Evolutionary conservation across 495 filamentous ascomycete species (phyloP), one percentile per base, ranked within the genome.

Genomic region (Aspergillus funiculosus): DNA sequence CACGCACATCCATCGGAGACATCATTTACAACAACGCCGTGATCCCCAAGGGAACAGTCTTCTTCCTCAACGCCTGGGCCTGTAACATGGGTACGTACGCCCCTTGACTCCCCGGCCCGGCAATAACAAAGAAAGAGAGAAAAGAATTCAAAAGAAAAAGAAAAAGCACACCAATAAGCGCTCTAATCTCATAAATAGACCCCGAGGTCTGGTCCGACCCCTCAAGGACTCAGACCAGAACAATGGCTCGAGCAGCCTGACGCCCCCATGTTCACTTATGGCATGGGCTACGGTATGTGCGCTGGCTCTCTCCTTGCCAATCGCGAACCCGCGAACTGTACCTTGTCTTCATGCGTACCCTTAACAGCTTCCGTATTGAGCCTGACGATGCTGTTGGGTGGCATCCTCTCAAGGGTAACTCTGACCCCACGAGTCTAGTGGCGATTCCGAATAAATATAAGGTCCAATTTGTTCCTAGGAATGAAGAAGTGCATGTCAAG

Each of bases 211-310:
- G 76, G 73, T 49, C 52, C 17, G 76, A 83, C 50, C 80, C n/a
- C 80, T 1, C 69, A 78, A 17, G 63, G 56, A 20, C 83, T 83
- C 58, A 57, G 71, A 11, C 80, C 81, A 6, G 79, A 83, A 51
- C 63, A 80, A 9, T 85, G 77, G 75, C 50, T 81, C 25, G 77
- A 81, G 53, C 71, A 78, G 36, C 77, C 79, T 0, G 80, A 83
- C 30, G 72, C 76, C 2, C 79, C 79, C 6, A 50, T 81, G 10
- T 80, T 81, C 50, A 77, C 77, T 0, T 82, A 81, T 40, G 78
- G 79, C 3, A 64, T 81, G 38, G 80, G 80, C 8, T 82, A 80
- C 45, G 72, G 81, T 17, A 83, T 83, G 80, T 85, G 81, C 47
- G 74, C 79, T 6, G 81, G 80, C 8, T 75, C 76, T 1, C 55